A percentile compares a stretch with the other conserved stretches of the same genome.
Conservation (phyloP, 768 basidiomycete genomes). For the Mycena pura region DNA sequence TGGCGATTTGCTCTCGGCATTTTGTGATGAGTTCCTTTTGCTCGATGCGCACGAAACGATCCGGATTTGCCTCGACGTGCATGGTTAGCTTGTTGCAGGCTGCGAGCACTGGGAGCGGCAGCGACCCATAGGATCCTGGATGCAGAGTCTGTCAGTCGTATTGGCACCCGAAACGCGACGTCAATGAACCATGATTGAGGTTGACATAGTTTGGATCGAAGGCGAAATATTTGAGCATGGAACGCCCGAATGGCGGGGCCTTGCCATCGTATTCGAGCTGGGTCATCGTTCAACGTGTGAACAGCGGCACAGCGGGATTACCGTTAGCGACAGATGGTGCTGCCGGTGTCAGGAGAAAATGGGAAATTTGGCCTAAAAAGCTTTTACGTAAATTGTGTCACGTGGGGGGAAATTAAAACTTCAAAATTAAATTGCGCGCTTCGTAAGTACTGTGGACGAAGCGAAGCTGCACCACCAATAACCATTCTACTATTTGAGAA, state of each 20-base stretch:
- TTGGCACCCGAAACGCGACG: background rate
- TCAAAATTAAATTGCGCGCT: no score
- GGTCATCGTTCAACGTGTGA: no score
- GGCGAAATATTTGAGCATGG: constrained; percentile 57
- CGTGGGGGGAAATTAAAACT: no score
- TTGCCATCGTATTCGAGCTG: background rate
- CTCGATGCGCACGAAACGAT: constrained; percentile 55
- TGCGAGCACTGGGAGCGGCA: constrained; percentile 58
- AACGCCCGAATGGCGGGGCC: constrained; percentile 56
- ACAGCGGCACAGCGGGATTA: no score
- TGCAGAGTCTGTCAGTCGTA: constrained; percentile 18
- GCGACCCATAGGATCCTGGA: constrained; percentile 65
- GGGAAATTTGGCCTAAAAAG: no score
- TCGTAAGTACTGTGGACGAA: no score
- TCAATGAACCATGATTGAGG: constrained; percentile 62
- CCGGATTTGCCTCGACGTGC: constrained; percentile 60
- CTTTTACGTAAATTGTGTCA: no score
- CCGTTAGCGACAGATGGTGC: no score
- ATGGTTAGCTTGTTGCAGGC: constrained; percentile 49
- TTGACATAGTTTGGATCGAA: constrained; percentile 67
- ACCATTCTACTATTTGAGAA: no score
- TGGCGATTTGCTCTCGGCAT: constrained; percentile 39
- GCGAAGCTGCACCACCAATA: no score
- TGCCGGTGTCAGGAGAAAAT: no score
- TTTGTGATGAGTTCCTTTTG: constrained; percentile 42